A percentile compares a stretch with the other conserved stretches of the same genome.
These are phyloP conservation scores for Monosporascus ibericus DNA, from an alignment of 2,329 filamentous ascomycete genomes.

Conservation along the genomic window DNA sequence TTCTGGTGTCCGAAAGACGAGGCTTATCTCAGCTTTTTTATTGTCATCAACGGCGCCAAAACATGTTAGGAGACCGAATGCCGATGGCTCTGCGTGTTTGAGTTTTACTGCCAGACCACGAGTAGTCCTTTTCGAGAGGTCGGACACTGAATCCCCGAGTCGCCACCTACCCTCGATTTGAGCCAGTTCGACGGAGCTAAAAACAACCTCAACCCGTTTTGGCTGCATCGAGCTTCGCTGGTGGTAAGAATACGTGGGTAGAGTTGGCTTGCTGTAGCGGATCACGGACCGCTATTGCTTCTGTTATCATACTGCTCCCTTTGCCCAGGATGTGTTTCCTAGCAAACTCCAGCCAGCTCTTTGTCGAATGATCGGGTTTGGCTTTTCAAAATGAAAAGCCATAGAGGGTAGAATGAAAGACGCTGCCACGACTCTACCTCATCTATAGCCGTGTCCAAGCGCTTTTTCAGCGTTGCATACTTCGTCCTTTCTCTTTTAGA, in stretches of 20 bases:
- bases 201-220: neutral
- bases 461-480: conserved; percentile 1
- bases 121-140: conserved; percentile 5
- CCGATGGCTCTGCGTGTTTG: conserved; percentile 9
- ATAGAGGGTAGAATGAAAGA: conserved; percentile 3
- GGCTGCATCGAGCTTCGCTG: neutral
- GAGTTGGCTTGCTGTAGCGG: neutral
- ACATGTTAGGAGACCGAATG: conserved; percentile 16
- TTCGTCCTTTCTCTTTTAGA: no score
- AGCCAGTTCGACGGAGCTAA: no score
- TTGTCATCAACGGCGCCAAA: conserved; percentile 6
- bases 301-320: neutral
- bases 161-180: no score
- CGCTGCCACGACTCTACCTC: conserved; percentile 4
- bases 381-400: conserved; percentile 5
- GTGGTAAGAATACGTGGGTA: neutral
- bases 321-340: neutral
- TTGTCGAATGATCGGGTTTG: neutral
- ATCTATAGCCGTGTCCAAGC: conserved; percentile 3
- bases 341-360: neutral
- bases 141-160: neutral
- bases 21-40: neutral
- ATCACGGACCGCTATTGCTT: neutral
- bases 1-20: neutral
- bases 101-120: conserved; percentile 17